Base-by-base conservation (phyloP, 2,329 filamentous ascomycete genomes). In the Aspergillus fischeri region DNA sequence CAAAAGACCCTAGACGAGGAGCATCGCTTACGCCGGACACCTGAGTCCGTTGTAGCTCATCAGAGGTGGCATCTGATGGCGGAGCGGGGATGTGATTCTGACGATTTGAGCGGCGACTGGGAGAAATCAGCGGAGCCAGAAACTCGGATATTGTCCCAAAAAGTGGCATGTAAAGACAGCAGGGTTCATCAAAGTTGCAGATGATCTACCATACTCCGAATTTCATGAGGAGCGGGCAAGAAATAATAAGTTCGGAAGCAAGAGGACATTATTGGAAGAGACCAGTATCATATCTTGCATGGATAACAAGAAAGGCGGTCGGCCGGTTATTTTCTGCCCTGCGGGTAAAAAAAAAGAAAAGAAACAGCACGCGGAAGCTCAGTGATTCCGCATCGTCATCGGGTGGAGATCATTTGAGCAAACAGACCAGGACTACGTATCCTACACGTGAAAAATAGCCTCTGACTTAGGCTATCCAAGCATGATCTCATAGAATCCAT, bases 21-120 rank as follows among this genome's bases (percentile, higher is more conserved):
- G 49, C 57, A 59, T 64, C 61, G 51, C 63, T 65, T 59, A 60
- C 52, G 54, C 61, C 60, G 63, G 64, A 64, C 60, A 56, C 59
- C 63, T 61, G 57, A 60, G 62, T 61, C 62, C 62, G 68, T 50
- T 29, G 58, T 38, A 54, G 38, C 32, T 53, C 56, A 44, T 63
- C 60, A 57, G 64, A 64, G 57, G 56, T 63, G 60, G 59, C 66
- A 69, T 67, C 56, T 55, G 65, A 64, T 56, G 59, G 55, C 35
- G 52, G 55, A 56, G 53, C 47, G 51, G 58, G 50, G 48, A 38
- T 29, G 7, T 32, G 52, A 45, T 29, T 51, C 55, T 41, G 45
- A 32, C 32, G 29, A 38, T 47, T 29, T 52, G 27, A 32, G 44
- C n/a, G 42, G 51, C 49, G 17, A 51, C 8, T 41, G 6, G 54